Base-by-base conservation (phyloP, 257 asterid genomes). In the Fraxinus excelsior region DNA sequence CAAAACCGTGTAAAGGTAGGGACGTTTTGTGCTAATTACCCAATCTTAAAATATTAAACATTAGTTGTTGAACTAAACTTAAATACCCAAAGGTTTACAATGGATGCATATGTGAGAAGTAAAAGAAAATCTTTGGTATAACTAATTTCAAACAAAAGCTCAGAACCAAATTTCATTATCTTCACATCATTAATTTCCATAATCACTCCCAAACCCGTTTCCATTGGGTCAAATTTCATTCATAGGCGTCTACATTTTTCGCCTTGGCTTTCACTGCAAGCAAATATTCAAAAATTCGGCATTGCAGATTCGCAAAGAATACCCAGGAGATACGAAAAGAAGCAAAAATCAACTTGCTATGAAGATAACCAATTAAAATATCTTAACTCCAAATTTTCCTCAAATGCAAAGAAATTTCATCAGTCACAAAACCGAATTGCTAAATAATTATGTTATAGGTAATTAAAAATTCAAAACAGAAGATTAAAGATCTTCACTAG, bases 151-250 rank as follows among this genome's bases (percentile, higher is more conserved):
- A 76, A 68, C 80, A 62, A n/a, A 44, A 42, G 1, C 51, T 51
- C 68, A 49, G 14, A 32, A 80, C 32, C n/a, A 16, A 12, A 13
- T 32, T 64, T 74, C 73, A 67, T 73, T 31, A 56, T 31, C 31
- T 73, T 68, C 51, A 65, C 49, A 64, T 38, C 28, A 38, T n/a
- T 21, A 79, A 67, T 19, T 21, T 69, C 77, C 0, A 49, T 31
- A 71, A 32, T 6, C 34, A 78, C 46, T 70, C 37, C 76, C 67
- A 40, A 40, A 42, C 11, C 73, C 66, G 12, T 62, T 26, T 31
- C 68, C 14, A 58, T 62, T 23, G 35, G 35, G 14, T 11, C n/a
- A 62, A 25, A 25, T 62, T 23, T 62, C 16, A 19, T 23, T 62
- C 16, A 19, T 10, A 21, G 23, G 66, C 11, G 28, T 62, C 68